Evolutionary conservation across 2,329 filamentous ascomycete species (phyloP).

Genomic region (Lizonia empirigonia): DNA sequence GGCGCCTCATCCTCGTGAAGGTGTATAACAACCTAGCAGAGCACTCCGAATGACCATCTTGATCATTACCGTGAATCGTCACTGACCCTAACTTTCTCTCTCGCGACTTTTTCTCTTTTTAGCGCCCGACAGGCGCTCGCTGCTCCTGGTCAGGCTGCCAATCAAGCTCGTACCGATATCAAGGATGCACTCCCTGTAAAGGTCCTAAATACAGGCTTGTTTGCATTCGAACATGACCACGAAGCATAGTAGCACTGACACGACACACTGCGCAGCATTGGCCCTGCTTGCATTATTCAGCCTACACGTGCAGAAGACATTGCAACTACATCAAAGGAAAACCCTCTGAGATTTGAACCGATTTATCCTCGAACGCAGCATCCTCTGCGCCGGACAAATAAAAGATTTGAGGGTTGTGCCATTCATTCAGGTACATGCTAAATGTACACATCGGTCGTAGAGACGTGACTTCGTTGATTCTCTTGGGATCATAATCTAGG

Average conservation of each 20-base stretch:
- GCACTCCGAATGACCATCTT: background rate
- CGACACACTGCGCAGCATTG: slow-evolving; percentile 22
- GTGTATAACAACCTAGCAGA: background rate
- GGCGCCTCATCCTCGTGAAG: background rate
- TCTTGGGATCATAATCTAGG: background rate
- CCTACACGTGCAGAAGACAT: slow-evolving; percentile 33
- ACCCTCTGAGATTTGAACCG: too few relatives aligned
- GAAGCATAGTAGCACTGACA: slow-evolving; percentile 34
- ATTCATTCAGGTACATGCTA: slow-evolving; percentile 16
- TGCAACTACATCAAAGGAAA: slow-evolving; percentile 28
- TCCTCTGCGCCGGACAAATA: too few relatives aligned
- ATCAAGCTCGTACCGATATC: slow-evolving; percentile 27
- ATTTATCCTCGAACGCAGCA: too few relatives aligned
- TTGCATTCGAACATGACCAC: slow-evolving; percentile 24
- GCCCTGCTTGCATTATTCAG: slow-evolving; percentile 35
- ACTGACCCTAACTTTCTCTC: background rate
- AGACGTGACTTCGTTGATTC: slow-evolving; percentile 11
- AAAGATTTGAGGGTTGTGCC: slow-evolving; percentile 18
- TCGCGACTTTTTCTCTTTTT: slow-evolving; percentile 12
- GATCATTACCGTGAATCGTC: background rate
- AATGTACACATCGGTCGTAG: slow-evolving; percentile 14
- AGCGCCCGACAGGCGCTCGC: slow-evolving; percentile 7
- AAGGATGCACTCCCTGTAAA: slow-evolving; percentile 26
- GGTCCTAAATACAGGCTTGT: slow-evolving; percentile 22
- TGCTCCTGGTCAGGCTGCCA: slow-evolving; percentile 25